A percentile compares a stretch with the other conserved stretches of the same genome.
phyloP scores from a whole-genome alignment of 495 filamentous ascomycete species.

The Penicillium argentinense region DNA sequence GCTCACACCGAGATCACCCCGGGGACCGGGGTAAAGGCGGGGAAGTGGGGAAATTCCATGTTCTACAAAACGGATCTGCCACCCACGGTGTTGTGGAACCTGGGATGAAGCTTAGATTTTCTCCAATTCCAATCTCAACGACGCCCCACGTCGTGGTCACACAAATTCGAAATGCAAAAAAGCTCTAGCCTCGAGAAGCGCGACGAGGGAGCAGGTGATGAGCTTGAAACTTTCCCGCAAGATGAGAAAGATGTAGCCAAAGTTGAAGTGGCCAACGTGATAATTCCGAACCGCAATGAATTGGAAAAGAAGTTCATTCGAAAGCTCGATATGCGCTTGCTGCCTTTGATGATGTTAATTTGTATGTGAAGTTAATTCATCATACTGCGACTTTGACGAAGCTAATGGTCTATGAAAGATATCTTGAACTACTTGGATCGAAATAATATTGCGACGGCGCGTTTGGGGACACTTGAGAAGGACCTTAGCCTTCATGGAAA shows the following conservation, averaged over 20 bases:
- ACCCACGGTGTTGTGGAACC: too few species aligned
- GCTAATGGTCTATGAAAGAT: too few species aligned
- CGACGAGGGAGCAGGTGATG: background rate
- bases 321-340: constrained; percentile 42
- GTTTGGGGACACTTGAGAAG: constrained; percentile 39
- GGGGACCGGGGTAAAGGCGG: too few species aligned
- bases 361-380: too few species aligned
- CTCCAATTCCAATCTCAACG: too few species aligned
- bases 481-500: constrained; percentile 33
- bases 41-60: background rate
- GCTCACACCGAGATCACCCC: too few species aligned
- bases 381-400: too few species aligned
- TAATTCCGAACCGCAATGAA: constrained; percentile 3
- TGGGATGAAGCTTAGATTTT: too few species aligned
- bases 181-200: background rate
- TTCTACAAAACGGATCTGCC: too few species aligned
- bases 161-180: too few species aligned
- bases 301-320: constrained; percentile 39
- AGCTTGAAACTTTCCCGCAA: background rate
- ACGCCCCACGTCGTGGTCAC: too few species aligned
- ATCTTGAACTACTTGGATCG: constrained; percentile 48
- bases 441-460: constrained; percentile 48
- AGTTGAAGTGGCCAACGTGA: background rate
- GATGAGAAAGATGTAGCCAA: background rate
- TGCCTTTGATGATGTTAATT: constrained; percentile 44